A percentile compares a stretch with the other conserved stretches of the same genome.
These are phyloP conservation scores for Daldinia sp. DNA, from an alignment of 2,329 filamentous ascomycete genomes.

Conservation along the genomic window DNA sequence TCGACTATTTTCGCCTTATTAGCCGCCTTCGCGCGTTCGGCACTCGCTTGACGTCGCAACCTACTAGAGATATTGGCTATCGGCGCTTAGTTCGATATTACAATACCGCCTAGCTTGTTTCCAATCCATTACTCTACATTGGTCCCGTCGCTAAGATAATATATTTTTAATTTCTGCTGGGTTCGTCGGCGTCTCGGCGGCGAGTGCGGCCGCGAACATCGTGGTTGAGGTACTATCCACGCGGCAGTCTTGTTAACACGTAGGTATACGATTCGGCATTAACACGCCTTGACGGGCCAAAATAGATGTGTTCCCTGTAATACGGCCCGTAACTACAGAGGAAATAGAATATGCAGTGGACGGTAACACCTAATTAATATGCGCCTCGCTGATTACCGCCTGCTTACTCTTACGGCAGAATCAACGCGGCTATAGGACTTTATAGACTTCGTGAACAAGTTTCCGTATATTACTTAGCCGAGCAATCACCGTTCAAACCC, in stretches of 20 bases:
- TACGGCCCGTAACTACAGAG: not conserved
- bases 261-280: constrained; percentile 20
- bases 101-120: constrained; percentile 14
- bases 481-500: not conserved
- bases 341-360: too few species aligned
- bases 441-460: not conserved
- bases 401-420: not conserved
- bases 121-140: constrained; percentile 1
- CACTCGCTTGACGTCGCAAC: constrained; percentile 26
- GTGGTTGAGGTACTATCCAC: constrained; percentile 2
- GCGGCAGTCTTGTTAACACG: constrained; percentile 1
- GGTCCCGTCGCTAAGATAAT: constrained; percentile 5
- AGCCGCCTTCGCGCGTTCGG: constrained; percentile 36
- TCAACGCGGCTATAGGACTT: not conserved
- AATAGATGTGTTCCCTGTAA: constrained; percentile 4
- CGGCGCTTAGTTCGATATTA: constrained; percentile 30
- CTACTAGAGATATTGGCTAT: constrained; percentile 7
- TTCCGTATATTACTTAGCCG: not conserved
- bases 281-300: not conserved
- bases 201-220: not conserved
- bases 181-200: constrained; percentile 25
- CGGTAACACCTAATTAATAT: not conserved
- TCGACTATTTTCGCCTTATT: constrained; percentile 26
- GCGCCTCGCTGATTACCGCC: not conserved
- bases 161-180: constrained; percentile 2